Conservation (phyloP, 2,329 filamentous ascomycete species). For the Herpotrichia juniperi region DNA sequence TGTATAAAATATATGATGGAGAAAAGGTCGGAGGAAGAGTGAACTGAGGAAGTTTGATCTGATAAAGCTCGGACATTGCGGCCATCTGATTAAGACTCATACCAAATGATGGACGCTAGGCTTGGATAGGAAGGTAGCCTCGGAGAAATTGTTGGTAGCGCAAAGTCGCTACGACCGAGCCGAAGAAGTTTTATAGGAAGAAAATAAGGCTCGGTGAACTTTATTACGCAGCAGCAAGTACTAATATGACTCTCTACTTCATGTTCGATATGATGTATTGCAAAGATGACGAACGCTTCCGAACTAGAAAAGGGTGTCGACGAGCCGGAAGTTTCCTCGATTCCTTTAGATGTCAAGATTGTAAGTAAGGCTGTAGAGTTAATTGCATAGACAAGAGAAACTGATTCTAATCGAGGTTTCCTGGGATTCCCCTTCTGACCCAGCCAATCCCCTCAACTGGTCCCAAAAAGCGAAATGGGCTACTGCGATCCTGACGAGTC, state of each 20-base stretch:
- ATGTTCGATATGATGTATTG: not conserved
- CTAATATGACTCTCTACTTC: not conserved
- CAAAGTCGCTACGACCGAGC: not conserved
- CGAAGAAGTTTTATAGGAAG: too few relatives aligned
- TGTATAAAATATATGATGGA: not conserved
- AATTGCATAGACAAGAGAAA: not conserved
- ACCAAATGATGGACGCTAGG: not conserved
- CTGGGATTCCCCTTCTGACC: conserved; percentile 15
- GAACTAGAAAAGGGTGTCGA: not conserved
- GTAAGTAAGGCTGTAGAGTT: conserved; percentile 1
- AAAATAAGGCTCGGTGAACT: not conserved
- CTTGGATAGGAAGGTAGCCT: conserved; percentile 2
- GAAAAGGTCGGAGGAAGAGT: not conserved
- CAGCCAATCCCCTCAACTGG: conserved; percentile 37
- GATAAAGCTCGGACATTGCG: conserved; percentile 2
- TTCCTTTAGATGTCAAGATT: conserved; percentile 2
- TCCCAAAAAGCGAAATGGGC: conserved; percentile 46
- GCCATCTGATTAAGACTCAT: conserved; percentile 1
- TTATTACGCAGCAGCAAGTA: not conserved
- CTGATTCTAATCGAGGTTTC: conserved; percentile 11
- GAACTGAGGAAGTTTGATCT: not conserved
- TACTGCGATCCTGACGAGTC: conserved; percentile 39
- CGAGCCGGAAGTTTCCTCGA: not conserved
- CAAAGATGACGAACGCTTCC: not conserved
- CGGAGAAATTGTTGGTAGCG: not conserved